Base-by-base conservation (phyloP, 805 yeast genomes). In the Zygosaccharomyces siamensis region DNA sequence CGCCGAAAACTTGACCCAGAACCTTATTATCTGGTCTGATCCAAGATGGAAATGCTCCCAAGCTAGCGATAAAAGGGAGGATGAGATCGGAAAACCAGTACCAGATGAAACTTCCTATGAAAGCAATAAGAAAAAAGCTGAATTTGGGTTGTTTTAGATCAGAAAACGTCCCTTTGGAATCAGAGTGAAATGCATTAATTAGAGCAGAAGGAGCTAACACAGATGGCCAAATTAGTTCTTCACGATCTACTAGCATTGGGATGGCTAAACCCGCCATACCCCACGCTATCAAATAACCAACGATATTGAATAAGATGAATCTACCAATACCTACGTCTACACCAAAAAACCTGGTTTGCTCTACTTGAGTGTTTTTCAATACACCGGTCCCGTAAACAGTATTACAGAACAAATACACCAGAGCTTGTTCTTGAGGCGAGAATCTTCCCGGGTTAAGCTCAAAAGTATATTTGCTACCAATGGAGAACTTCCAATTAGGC, bases 141-240 rank as follows among this genome's bases (percentile, higher is more conserved):
- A 77, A 70, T 40, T 83, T 70, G 5, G 81, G 72, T 35, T 80
- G 73, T 39, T 67, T 76, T 87, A 88, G 83, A 3, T 84, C 83
- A 51, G 79, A 72, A 58, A 80, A 80, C 57, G 43, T 44, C 3
- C 44, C 45, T 27, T 47, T 50, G 39, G 54, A 47, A 7, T 52
- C 54, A 11, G 44, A 41, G 39, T 57, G 61, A 28, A 55, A 51
- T 21, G 56, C 53, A 43, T 53, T 56, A 14, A 57, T 43, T 23
- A 57, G 45, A 18, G 61, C 54, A 33, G 50, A 39, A 68, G 84
- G 79, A 45, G 81, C 85, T 61, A 85, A 71, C 58, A 76, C 76
- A 2, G 78, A 65, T 4, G 92, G 92, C 90, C 90, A 86, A 45
- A 83, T 73, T 66, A 82, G 77, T 14, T 79, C 70, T 4, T 83